phyloP scores from a whole-genome alignment of 805 yeast genomes.

The Yarrowia alimentaria region DNA sequence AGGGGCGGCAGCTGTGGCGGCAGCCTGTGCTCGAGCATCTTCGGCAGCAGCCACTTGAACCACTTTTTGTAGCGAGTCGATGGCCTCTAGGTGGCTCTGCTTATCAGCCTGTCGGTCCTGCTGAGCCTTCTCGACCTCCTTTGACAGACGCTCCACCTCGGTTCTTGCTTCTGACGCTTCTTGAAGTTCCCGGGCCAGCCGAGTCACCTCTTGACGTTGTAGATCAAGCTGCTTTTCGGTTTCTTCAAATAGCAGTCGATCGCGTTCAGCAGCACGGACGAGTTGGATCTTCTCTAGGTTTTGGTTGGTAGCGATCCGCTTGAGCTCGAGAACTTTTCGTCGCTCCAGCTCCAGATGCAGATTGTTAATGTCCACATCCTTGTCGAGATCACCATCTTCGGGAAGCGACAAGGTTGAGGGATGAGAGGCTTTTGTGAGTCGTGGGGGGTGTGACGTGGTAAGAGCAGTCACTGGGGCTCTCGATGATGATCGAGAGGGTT shows the following conservation, averaged over 20 bases:
- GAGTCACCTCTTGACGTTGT: background rate
- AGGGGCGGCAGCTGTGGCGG: background rate
- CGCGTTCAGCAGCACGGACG: conserved; percentile 7
- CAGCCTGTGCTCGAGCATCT: background rate
- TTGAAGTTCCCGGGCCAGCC: conserved; percentile 23
- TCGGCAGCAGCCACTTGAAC: background rate
- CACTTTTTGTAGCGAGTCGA: background rate
- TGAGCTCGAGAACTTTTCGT: conserved; percentile 20
- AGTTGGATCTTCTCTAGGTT: conserved; percentile 18
- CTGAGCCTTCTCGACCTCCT: too few relatives aligned
- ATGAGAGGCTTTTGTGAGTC: background rate
- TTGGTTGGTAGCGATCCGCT: conserved; percentile 18
- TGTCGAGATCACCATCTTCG: background rate
- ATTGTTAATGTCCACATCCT: conserved; percentile 2
- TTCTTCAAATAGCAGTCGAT: conserved; percentile 12
- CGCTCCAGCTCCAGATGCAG: conserved; percentile 15
- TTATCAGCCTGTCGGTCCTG: too few relatives aligned
- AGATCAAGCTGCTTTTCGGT: conserved; percentile 11
- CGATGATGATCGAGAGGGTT: too few relatives aligned
- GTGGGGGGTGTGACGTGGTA: background rate
- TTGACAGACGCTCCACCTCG: background rate
- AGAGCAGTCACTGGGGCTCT: background rate
- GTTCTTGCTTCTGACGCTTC: too few relatives aligned
- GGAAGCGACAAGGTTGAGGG: background rate
- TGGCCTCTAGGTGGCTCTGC: conserved; percentile 1